Percentiles rank a stretch among this genome's conserved stretches.
phyloP scores from a whole-genome alignment of 2,329 filamentous ascomycete genomes.

The Ophiostoma montium region DNA sequence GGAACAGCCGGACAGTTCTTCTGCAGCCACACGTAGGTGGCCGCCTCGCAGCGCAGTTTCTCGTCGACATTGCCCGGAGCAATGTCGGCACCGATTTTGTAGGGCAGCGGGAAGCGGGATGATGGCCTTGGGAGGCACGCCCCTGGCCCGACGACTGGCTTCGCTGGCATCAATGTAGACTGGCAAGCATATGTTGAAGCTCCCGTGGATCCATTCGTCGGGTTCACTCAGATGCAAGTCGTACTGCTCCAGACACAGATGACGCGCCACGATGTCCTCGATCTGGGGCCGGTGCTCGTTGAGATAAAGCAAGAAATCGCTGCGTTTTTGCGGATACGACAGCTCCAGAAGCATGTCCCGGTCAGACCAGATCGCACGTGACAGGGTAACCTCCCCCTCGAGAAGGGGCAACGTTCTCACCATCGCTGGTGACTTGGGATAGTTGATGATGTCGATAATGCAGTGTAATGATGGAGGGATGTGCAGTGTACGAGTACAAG shows the following conservation, averaged over 20 bases:
- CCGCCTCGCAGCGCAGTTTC: conserved; percentile 25
- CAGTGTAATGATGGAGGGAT: no score
- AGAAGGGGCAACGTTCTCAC: background rate
- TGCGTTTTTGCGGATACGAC: background rate
- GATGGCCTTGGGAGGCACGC: background rate
- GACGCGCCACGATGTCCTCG: background rate
- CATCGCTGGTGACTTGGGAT: no score
- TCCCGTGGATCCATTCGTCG: background rate
- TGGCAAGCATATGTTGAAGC: background rate
- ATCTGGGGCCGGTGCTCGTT: background rate
- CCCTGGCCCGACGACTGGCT: background rate
- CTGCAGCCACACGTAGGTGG: conserved; percentile 25
- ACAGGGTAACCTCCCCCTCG: background rate
- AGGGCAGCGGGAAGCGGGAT: background rate
- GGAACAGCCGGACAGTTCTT: conserved; percentile 23
- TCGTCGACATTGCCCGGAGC: conserved; percentile 9
- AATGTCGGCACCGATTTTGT: background rate
- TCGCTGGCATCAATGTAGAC: background rate
- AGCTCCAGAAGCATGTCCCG: background rate
- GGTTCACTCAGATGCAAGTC: background rate
- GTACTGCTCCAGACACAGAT: background rate
- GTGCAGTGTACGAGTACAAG: no score
- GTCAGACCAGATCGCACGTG: background rate
- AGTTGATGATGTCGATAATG: no score
- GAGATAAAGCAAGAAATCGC: background rate